phyloP scores from a whole-genome alignment of 176 grass and related monocot species.

The Saccharum spontaneum region DNA sequence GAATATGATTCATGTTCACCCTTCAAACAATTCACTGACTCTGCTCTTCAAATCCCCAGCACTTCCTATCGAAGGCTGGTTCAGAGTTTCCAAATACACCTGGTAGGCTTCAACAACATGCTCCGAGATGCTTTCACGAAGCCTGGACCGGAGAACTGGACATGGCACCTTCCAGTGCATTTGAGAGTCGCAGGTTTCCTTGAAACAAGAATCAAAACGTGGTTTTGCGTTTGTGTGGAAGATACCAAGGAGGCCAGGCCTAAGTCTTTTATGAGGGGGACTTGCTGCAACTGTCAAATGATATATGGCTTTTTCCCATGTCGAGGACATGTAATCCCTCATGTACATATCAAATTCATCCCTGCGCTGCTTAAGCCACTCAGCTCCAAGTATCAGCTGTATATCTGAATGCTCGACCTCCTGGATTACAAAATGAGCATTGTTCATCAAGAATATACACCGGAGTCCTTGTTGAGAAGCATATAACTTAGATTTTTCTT shows the following conservation, averaged over 20 bases:
- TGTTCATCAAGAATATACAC: slow-evolving; percentile 41
- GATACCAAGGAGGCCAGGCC: not conserved
- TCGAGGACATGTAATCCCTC: slow-evolving; percentile 26
- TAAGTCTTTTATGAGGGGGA: not conserved
- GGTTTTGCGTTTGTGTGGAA: not conserved
- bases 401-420: slow-evolving; percentile 19
- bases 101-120: slow-evolving; percentile 13
- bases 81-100: slow-evolving; percentile 11
- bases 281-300: not conserved
- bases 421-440: slow-evolving; percentile 30
- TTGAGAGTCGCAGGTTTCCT: slow-evolving; percentile 19
- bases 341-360: not conserved
- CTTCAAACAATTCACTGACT: slow-evolving; percentile 20
- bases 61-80: not conserved
- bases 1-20: not conserved
- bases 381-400: slow-evolving; percentile 11
- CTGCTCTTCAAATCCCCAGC: not conserved
- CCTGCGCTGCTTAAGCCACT: slow-evolving; percentile 19
- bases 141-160: slow-evolving; percentile 17
- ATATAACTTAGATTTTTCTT: slow-evolving; percentile 10
- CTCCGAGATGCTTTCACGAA: not conserved
- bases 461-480: slow-evolving; percentile 14
- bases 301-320: slow-evolving; percentile 14
- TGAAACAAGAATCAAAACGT: not conserved
- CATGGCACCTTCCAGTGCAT: slow-evolving; percentile 24